These are phyloP conservation scores for Cutaneotrichosporon sp. DNA, from an alignment of 1,284 basidiomycete species.

Conservation along the genomic window DNA sequence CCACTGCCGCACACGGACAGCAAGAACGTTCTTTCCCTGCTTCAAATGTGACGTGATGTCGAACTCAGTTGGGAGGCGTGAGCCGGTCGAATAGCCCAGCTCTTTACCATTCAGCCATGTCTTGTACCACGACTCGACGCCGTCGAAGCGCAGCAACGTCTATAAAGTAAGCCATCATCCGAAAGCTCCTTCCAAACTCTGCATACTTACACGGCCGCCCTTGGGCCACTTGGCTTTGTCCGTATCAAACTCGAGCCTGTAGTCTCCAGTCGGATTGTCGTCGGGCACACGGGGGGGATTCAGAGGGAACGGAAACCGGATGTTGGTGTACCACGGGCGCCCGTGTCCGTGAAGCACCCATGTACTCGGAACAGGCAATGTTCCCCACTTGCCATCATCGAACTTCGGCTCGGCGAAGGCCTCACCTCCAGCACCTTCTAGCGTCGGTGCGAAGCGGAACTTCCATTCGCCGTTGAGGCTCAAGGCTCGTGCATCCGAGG, in stretches of 20 bases:
- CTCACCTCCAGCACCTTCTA: background rate
- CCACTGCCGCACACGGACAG: slow-evolving; percentile 26
- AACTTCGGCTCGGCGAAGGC: slow-evolving; percentile 4
- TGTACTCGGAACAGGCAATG: slow-evolving; percentile 10
- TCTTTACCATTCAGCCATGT: slow-evolving; percentile 23
- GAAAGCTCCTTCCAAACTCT: background rate
- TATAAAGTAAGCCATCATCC: too few species aligned
- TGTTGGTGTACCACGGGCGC: slow-evolving; percentile 15
- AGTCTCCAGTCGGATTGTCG: slow-evolving; percentile 22
- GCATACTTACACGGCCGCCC: slow-evolving; percentile 5
- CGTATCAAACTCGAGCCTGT: slow-evolving; percentile 10
- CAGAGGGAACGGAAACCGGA: slow-evolving; percentile 16
- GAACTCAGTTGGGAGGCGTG: slow-evolving; percentile 22
- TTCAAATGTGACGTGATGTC: slow-evolving; percentile 13
- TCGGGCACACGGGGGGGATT: slow-evolving; percentile 15
- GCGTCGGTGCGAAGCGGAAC: slow-evolving; percentile 17
- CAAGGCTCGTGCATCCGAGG: slow-evolving; percentile 1
- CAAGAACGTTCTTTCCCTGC: slow-evolving; percentile 10
- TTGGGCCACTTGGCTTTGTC: slow-evolving; percentile 4
- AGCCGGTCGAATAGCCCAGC: slow-evolving; percentile 19
- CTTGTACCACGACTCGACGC: slow-evolving; percentile 28
- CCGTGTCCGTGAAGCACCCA: slow-evolving; percentile 19
- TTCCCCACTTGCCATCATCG: slow-evolving; percentile 10
- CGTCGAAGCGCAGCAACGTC: slow-evolving; percentile 23
- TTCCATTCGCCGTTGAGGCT: slow-evolving; percentile 23